A percentile compares a stretch with the other conserved stretches of the same genome.
Evolutionary conservation across 495 filamentous ascomycete species (phyloP).

Genomic region (Penicillium bovifimosum): DNA sequence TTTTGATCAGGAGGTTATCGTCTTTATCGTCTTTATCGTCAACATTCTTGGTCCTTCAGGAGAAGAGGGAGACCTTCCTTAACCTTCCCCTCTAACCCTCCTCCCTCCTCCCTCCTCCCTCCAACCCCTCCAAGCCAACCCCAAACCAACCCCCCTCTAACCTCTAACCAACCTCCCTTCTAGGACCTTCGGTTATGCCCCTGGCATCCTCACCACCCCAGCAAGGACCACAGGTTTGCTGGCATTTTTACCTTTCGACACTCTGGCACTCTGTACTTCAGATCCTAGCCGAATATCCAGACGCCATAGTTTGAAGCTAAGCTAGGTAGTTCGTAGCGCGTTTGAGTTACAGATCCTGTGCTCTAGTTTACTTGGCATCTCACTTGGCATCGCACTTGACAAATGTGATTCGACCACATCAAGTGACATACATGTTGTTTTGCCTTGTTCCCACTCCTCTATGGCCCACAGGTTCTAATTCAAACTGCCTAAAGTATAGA

Average conservation of each 20-base stretch:
- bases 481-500: background rate
- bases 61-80: background rate
- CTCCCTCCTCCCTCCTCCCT: background rate
- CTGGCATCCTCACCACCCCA: background rate
- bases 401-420: background rate
- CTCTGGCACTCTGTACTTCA: background rate
- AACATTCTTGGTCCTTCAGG: background rate
- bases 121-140: background rate
- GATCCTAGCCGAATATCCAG: background rate
- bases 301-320: conserved; percentile 11
- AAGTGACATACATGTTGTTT: background rate
- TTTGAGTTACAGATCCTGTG: conserved; percentile 24
- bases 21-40: no score
- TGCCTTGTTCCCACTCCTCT: background rate
- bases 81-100: background rate
- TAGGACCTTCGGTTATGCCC: background rate
- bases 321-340: conserved; percentile 24
- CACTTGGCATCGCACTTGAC: conserved; percentile 10
- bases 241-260: background rate
- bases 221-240: background rate
- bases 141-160: no score
- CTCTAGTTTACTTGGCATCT: conserved; percentile 17
- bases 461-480: background rate
- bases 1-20: no score
- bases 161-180: background rate